phyloP scores from a whole-genome alignment of 139 green algal species.

The Limnomonas spitsbergensis region DNA sequence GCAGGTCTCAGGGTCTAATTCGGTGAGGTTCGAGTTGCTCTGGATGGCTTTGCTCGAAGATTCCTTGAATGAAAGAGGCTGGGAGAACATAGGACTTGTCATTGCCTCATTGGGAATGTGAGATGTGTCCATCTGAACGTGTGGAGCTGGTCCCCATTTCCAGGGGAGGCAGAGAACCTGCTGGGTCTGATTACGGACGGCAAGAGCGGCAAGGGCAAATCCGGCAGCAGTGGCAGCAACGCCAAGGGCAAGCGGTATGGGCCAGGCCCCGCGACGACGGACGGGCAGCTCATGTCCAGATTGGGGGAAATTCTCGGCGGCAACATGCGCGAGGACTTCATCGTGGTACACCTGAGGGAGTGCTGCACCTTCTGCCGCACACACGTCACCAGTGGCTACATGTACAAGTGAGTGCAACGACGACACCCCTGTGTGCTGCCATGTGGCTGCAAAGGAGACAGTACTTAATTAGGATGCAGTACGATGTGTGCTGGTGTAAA shows the following conservation, averaged over 20 bases:
- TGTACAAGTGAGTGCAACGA: conserved; percentile 4
- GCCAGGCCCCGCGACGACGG: conserved; percentile 39
- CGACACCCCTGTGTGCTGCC: too few species aligned
- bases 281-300: conserved; percentile 74
- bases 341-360: conserved; percentile 92
- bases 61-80: too few species aligned
- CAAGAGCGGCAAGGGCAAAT: conserved; percentile 36
- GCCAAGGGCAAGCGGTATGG: conserved; percentile 79
- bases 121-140: too few species aligned
- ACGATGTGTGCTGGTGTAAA: too few species aligned
- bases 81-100: too few species aligned
- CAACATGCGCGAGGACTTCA: conserved; percentile 96
- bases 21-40: too few species aligned
- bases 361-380: conserved; percentile 82
- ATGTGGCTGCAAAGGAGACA: too few species aligned
- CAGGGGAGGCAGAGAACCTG: conserved; percentile 72
- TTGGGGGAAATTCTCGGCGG: conserved; percentile 81
- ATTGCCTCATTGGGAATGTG: too few species aligned
- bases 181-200: conserved; percentile 45
- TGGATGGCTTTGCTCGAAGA: too few species aligned
- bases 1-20: too few species aligned
- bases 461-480: background rate
- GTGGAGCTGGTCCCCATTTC: background rate
- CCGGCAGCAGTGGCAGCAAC: conserved; percentile 35
- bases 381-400: conserved; percentile 31